Evolutionary conservation across 805 yeast genomes (phyloP).

Genomic region (Starmerella roubikii): DNA sequence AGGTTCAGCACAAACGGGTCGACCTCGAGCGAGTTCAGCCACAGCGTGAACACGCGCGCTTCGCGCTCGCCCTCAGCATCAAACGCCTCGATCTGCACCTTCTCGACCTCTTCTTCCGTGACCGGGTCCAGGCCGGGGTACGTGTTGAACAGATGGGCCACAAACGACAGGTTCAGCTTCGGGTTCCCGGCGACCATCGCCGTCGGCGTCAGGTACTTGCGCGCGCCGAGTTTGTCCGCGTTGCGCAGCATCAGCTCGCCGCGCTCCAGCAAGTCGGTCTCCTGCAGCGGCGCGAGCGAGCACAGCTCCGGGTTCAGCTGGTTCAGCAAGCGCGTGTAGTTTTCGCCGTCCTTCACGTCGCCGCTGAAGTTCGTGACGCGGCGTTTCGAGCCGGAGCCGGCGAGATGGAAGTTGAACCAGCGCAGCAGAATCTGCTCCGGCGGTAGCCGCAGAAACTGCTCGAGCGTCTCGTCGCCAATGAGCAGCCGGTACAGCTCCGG

Average conservation of each 20-base stretch:
- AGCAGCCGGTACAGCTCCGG: constrained; percentile 90
- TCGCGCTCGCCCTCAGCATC: constrained; percentile 99
- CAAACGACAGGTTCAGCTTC: constrained; percentile 89
- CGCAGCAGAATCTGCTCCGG: constrained; percentile 94
- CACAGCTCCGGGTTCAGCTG: constrained; percentile 78
- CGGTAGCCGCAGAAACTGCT: constrained; percentile 89
- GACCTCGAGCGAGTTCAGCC: constrained; percentile 94
- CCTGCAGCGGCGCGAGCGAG: constrained; percentile 70
- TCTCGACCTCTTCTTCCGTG: constrained; percentile 61
- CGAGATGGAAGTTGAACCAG: constrained; percentile 94
- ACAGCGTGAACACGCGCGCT: constrained; percentile 93
- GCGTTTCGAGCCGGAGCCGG: constrained; percentile 81
- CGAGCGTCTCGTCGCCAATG: constrained; percentile 93
- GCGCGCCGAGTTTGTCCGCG: constrained; percentile 83
- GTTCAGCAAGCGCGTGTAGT: constrained; percentile 75
- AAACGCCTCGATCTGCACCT: constrained; percentile 89
- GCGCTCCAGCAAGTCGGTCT: constrained; percentile 56
- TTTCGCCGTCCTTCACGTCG: constrained; percentile 91
- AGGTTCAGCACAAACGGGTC: constrained; percentile 85
- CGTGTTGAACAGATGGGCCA: constrained; percentile 92
- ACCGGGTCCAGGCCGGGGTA: constrained; percentile 94
- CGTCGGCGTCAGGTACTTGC: constrained; percentile 89
- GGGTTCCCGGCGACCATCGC: constrained; percentile 94
- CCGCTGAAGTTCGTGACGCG: constrained; percentile 73
- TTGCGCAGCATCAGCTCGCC: constrained; percentile 77